phyloP scores from a whole-genome alignment of 2,329 filamentous ascomycete species.

The Neofusicoccum umdonicola region DNA sequence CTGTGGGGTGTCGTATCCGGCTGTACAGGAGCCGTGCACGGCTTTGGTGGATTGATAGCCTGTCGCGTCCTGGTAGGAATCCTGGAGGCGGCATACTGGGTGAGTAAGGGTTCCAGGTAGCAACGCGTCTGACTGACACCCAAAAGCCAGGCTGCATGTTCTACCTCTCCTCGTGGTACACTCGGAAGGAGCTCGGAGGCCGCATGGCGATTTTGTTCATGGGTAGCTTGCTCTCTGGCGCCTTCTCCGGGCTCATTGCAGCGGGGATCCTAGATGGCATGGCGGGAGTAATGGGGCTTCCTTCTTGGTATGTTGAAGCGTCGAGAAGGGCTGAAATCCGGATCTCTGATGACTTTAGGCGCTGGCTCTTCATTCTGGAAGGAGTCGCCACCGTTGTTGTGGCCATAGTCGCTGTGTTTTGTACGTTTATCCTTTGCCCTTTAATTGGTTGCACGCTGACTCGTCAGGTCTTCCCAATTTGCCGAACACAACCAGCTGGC shows the following conservation, averaged over 20 bases:
- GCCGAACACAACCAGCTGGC: constrained; percentile 49
- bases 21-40: constrained; percentile 40
- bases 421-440: constrained; percentile 58
- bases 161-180: constrained; percentile 23
- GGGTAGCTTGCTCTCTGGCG: constrained; percentile 14
- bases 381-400: constrained; percentile 18
- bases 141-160: constrained; percentile 19
- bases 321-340: accelerated
- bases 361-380: constrained; percentile 11
- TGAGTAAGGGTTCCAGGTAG: not conserved
- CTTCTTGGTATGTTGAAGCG: not conserved
- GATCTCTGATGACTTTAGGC: not conserved
- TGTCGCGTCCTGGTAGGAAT: constrained; percentile 54
- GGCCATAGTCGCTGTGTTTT: constrained; percentile 25
- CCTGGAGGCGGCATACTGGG: constrained; percentile 51
- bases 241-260: constrained; percentile 18
- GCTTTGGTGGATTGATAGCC: constrained; percentile 46
- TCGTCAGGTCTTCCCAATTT: constrained; percentile 62
- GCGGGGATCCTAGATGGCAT: constrained; percentile 26
- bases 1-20: constrained; percentile 44
- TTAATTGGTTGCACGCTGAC: constrained; percentile 49
- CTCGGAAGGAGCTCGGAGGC: constrained; percentile 19
- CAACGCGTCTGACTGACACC: too few relatives aligned
- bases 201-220: constrained; percentile 19
- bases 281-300: not conserved